These are phyloP conservation scores for Neurospora africana DNA, from an alignment of 495 filamentous ascomycete genomes.

Conservation along the genomic window DNA sequence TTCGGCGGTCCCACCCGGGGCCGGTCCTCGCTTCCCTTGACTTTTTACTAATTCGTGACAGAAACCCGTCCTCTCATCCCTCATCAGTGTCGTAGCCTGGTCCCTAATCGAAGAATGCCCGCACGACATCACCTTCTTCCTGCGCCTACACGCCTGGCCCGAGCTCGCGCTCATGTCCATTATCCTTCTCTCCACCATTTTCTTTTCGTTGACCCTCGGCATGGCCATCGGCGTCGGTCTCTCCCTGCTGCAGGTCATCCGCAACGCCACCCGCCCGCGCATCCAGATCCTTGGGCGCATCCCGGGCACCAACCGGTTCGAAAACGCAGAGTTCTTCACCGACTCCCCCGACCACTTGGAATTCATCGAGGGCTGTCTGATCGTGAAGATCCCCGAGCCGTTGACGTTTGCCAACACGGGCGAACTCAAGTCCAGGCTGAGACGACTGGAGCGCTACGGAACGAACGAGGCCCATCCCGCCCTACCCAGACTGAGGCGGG, in stretches of 20 bases:
- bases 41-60: constrained; percentile 28
- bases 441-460: constrained; percentile 80
- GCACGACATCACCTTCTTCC: constrained; percentile 82
- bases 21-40: background rate
- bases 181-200: constrained; percentile 86
- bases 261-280: constrained; percentile 77
- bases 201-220: constrained; percentile 76
- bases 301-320: constrained; percentile 70
- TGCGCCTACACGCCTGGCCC: constrained; percentile 68
- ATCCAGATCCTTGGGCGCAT: constrained; percentile 96
- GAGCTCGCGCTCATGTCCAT: constrained; percentile 80
- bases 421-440: constrained; percentile 72
- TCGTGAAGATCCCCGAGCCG: constrained; percentile 95
- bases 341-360: constrained; percentile 65
- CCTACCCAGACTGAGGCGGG: constrained; percentile 59
- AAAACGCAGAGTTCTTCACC: constrained; percentile 75
- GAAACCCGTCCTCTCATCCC: constrained; percentile 88
- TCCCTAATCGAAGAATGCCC: constrained; percentile 93
- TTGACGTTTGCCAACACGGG: constrained; percentile 97
- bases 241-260: constrained; percentile 79
- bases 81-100: constrained; percentile 93
- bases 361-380: constrained; percentile 81
- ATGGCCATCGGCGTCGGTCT: constrained; percentile 85
- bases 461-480: constrained; percentile 76
- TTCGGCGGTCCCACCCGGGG: background rate